Evolutionary conservation across 2,329 filamentous ascomycete species (phyloP).

Genomic region (Erysiphe neolycopersici): DNA sequence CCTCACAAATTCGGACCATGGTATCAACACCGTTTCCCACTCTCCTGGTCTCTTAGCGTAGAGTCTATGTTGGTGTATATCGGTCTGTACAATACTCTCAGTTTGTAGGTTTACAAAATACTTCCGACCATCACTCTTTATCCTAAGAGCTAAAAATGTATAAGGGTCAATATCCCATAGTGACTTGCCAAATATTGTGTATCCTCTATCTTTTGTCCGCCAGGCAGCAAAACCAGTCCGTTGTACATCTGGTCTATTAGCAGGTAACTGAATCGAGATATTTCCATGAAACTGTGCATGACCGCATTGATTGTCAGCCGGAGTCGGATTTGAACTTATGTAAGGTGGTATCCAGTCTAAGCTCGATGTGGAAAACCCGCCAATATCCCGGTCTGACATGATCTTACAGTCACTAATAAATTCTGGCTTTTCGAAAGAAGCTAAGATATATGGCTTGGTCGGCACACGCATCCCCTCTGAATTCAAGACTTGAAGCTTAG

Average conservation of each 20-base stretch:
- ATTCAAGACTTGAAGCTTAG: slow-evolving; percentile 26
- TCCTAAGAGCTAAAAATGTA: slow-evolving; percentile 57
- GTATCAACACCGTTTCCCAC: slow-evolving; percentile 89
- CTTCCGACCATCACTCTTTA: slow-evolving; percentile 73
- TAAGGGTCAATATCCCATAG: slow-evolving; percentile 83
- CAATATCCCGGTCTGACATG: slow-evolving; percentile 69
- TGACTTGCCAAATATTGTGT: slow-evolving; percentile 63
- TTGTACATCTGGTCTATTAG: slow-evolving; percentile 44
- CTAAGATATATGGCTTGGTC: slow-evolving; percentile 33
- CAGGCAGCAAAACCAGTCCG: slow-evolving; percentile 75
- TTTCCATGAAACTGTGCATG: slow-evolving; percentile 65
- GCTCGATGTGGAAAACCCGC: slow-evolving; percentile 52
- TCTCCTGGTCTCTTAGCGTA: slow-evolving; percentile 53
- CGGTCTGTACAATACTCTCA: slow-evolving; percentile 77
- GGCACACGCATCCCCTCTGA: slow-evolving; percentile 42
- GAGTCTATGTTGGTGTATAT: slow-evolving; percentile 81
- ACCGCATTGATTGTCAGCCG: slow-evolving; percentile 16
- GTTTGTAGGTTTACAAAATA: slow-evolving; percentile 95
- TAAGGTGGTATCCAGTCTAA: slow-evolving; percentile 24
- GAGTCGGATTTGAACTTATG: slow-evolving; percentile 4
- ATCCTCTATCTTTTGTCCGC: slow-evolving; percentile 49
- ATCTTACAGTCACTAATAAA: slow-evolving; percentile 33
- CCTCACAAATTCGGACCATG: slow-evolving; percentile 77
- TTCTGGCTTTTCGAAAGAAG: slow-evolving; percentile 28
- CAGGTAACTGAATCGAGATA: slow-evolving; percentile 67